phyloP scores from a whole-genome alignment of 108 stramenopile genomes.

The Skeletonema marinoi region DNA sequence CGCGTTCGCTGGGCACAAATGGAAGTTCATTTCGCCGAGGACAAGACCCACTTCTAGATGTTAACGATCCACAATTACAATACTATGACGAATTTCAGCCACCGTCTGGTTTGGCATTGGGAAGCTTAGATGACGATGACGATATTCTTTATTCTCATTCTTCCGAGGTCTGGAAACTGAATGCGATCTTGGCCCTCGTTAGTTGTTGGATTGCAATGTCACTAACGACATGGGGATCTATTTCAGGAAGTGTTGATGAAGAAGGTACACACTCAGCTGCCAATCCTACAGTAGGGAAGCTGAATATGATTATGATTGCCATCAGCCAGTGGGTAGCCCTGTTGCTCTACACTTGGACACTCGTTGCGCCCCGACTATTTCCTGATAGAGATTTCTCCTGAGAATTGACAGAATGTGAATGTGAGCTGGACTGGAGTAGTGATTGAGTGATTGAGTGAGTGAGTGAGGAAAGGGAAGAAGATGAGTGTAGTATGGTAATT shows the following conservation, averaged over 20 bases:
- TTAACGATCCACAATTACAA: constrained; percentile 81
- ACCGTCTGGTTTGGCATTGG: constrained; percentile 66
- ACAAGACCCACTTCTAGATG: constrained; percentile 53
- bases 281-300: constrained; percentile 80
- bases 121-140: constrained; percentile 18
- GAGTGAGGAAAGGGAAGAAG: too few species aligned
- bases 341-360: constrained; percentile 86
- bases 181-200: constrained; percentile 81
- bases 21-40: constrained; percentile 29
- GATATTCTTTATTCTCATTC: constrained; percentile 27
- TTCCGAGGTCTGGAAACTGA: constrained; percentile 85
- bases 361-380: constrained; percentile 86
- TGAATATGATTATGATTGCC: constrained; percentile 91
- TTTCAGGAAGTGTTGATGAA: constrained; percentile 36
- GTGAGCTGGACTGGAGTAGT: not conserved
- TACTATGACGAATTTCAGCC: constrained; percentile 56
- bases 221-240: constrained; percentile 93
- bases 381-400: constrained; percentile 94
- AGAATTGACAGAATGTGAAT: not conserved
- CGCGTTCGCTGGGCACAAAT: constrained; percentile 24
- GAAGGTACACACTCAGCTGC: constrained; percentile 63
- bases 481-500: too few species aligned
- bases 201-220: constrained; percentile 89
- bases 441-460: too few species aligned
- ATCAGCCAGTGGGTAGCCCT: constrained; percentile 89